Conservation (phyloP, 805 yeast genomes). For the Candida broadrunensis region DNA sequence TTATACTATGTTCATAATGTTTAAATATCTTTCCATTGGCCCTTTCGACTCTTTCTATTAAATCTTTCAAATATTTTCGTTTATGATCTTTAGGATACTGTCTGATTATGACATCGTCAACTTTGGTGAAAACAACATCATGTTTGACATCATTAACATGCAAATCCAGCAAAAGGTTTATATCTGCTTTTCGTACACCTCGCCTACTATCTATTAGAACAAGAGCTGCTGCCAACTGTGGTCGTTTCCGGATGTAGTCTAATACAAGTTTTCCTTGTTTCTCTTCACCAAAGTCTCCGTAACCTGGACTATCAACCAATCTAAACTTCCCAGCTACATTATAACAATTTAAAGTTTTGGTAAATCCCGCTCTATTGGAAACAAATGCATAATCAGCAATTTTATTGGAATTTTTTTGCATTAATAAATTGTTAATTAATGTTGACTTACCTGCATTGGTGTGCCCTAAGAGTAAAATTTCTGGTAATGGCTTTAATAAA, state of each 20-base stretch:
- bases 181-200: slow-evolving; percentile 61
- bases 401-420: slow-evolving; percentile 28
- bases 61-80: slow-evolving; percentile 2
- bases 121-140: slow-evolving; percentile 74
- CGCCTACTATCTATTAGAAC: slow-evolving; percentile 58
- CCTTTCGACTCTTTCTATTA: slow-evolving; percentile 15
- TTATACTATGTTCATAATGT: slow-evolving; percentile 35
- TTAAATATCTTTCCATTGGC: slow-evolving; percentile 18
- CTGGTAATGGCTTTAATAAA: slow-evolving; percentile 50
- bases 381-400: slow-evolving; percentile 44
- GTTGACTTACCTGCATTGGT: slow-evolving; percentile 89
- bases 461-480: slow-evolving; percentile 72
- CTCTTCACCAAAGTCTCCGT: slow-evolving; percentile 66
- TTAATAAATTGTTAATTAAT: slow-evolving; percentile 58
- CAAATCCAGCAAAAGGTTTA: slow-evolving; percentile 47
- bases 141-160: slow-evolving; percentile 58
- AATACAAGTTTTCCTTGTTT: slow-evolving; percentile 70
- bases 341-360: slow-evolving; percentile 68
- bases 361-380: slow-evolving; percentile 54
- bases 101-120: slow-evolving; percentile 50
- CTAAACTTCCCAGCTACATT: slow-evolving; percentile 62
- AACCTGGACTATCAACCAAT: slow-evolving; percentile 86
- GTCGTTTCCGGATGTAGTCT: slow-evolving; percentile 57
- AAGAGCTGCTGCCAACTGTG: slow-evolving; percentile 55
- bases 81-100: slow-evolving; percentile 9